Percentiles rank a stretch among this genome's conserved stretches.
These are phyloP conservation scores for Zasmidium citrigriseum DNA, from an alignment of 2,329 filamentous ascomycete species.

Conservation along the genomic window DNA sequence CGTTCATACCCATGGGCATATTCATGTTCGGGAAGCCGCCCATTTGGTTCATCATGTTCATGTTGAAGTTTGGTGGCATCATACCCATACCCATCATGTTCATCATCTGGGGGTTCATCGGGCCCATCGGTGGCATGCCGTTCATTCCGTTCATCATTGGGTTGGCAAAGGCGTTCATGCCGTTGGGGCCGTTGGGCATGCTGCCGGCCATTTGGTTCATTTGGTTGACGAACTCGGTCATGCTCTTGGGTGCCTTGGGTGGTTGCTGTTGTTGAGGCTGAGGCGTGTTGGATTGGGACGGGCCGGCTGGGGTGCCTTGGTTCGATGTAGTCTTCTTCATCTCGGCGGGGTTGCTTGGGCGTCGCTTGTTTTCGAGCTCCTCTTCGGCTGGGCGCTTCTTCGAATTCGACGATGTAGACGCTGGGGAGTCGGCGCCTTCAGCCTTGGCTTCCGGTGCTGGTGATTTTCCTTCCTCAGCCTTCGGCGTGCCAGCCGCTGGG, in stretches of 20 bases:
- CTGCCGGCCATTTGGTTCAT: slow-evolving; percentile 46
- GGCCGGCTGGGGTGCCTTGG: slow-evolving; percentile 43
- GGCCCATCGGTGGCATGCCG: slow-evolving; percentile 21
- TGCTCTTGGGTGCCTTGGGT: slow-evolving; percentile 24
- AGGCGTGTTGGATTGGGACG: slow-evolving; percentile 17
- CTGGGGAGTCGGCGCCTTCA: slow-evolving; percentile 35
- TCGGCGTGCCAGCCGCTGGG: slow-evolving; percentile 27
- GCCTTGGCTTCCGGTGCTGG: slow-evolving; percentile 28
- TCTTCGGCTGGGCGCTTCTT: slow-evolving; percentile 87
- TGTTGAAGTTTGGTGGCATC: slow-evolving; percentile 20
- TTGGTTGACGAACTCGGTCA: slow-evolving; percentile 45
- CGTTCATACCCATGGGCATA: too few relatives aligned
- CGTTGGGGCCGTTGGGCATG: slow-evolving; percentile 26
- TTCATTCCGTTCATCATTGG: slow-evolving; percentile 31
- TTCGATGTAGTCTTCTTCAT: slow-evolving; percentile 41
- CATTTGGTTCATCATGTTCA: slow-evolving; percentile 38
- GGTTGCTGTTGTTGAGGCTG: slow-evolving; percentile 31
- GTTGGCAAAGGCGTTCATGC: slow-evolving; percentile 32
- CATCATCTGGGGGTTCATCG: slow-evolving; percentile 42
- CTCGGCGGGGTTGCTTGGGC: slow-evolving; percentile 47
- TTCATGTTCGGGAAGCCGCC: slow-evolving; percentile 35
- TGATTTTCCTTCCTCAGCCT: slow-evolving; percentile 19
- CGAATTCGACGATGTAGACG: slow-evolving; percentile 41
- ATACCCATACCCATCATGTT: slow-evolving; percentile 36
- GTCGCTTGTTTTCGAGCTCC: slow-evolving; percentile 49